Evolutionary conservation across 495 filamentous ascomycete species (phyloP).

Genomic region (Neurospora sp.): DNA sequence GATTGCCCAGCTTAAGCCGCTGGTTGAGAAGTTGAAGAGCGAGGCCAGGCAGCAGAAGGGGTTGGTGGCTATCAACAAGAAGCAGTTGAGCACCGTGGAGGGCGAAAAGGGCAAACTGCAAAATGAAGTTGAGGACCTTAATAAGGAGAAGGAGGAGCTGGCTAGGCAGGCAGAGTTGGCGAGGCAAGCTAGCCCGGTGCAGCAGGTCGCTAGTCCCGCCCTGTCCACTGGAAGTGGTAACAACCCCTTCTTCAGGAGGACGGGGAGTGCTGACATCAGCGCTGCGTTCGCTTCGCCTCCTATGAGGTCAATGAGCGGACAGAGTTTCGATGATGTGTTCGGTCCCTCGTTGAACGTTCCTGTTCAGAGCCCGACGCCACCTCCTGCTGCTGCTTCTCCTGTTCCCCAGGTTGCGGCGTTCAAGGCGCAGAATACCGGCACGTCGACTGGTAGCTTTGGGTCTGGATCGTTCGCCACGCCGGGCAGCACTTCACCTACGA

Average conservation of each 20-base stretch:
- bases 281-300: conserved; percentile 41
- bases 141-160: conserved; percentile 51
- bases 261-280: conserved; percentile 57
- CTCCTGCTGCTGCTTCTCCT: conserved; percentile 37
- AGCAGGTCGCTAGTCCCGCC: conserved; percentile 52
- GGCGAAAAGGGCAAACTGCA: conserved; percentile 77
- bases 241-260: conserved; percentile 84
- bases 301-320: conserved; percentile 43
- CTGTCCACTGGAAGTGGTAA: conserved; percentile 66
- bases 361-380: conserved; percentile 30
- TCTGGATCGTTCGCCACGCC: conserved; percentile 40
- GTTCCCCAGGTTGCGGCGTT: conserved; percentile 44
- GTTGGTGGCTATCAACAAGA: conserved; percentile 93
- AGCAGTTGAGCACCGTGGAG: conserved; percentile 85
- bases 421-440: conserved; percentile 47
- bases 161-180: conserved; percentile 33
- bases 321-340: conserved; percentile 83
- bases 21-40: conserved; percentile 80
- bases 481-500: conserved; percentile 44
- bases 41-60: conserved; percentile 92
- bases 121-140: conserved; percentile 59
- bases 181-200: conserved; percentile 21
- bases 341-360: conserved; percentile 51
- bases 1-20: conserved; percentile 70
- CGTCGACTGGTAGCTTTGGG: conserved; percentile 39